Percentiles rank a stretch among this genome's conserved stretches.
Evolutionary conservation across 768 basidiomycete genomes (phyloP).

Genomic region (Chalciporus chontae): DNA sequence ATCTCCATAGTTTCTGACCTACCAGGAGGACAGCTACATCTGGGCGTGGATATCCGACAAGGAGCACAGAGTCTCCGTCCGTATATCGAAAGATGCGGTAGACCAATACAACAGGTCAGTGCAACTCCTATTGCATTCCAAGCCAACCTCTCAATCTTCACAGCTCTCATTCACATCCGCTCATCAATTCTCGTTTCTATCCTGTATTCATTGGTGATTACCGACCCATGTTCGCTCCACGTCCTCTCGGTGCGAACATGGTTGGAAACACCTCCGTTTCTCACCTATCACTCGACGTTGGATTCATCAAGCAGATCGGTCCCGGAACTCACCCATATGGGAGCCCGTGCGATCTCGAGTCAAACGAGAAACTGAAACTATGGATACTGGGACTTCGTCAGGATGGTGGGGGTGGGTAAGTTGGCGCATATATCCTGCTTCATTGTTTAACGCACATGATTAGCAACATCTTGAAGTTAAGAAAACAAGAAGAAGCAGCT

Average conservation of each 20-base stretch:
- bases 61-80: conserved; percentile 44
- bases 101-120: conserved; percentile 40
- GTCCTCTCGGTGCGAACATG: conserved; percentile 40
- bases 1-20: conserved; percentile 53
- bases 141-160: conserved; percentile 4
- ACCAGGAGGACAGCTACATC: conserved; percentile 41
- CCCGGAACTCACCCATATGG: conserved; percentile 44
- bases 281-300: conserved; percentile 55
- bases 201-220: conserved; percentile 48
- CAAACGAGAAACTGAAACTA: conserved; percentile 35
- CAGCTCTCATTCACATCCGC: conserved; percentile 27
- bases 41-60: conserved; percentile 70
- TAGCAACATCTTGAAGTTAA: conserved; percentile 46
- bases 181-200: conserved; percentile 46
- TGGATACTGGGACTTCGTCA: conserved; percentile 58
- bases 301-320: conserved; percentile 40
- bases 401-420: conserved; percentile 62
- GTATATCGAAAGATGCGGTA: conserved; percentile 52
- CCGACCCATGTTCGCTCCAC: conserved; percentile 47
- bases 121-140: not conserved
- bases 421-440: conserved; percentile 10
- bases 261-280: conserved; percentile 37
- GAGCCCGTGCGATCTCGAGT: conserved; percentile 45
- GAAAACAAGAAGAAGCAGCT: conserved; percentile 31
- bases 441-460: not conserved